A percentile compares a stretch with the other conserved stretches of the same genome.
Evolutionary conservation across 176 grass and related monocot genomes (phyloP).

Genomic region (Miscanthus lutarioriparius): DNA sequence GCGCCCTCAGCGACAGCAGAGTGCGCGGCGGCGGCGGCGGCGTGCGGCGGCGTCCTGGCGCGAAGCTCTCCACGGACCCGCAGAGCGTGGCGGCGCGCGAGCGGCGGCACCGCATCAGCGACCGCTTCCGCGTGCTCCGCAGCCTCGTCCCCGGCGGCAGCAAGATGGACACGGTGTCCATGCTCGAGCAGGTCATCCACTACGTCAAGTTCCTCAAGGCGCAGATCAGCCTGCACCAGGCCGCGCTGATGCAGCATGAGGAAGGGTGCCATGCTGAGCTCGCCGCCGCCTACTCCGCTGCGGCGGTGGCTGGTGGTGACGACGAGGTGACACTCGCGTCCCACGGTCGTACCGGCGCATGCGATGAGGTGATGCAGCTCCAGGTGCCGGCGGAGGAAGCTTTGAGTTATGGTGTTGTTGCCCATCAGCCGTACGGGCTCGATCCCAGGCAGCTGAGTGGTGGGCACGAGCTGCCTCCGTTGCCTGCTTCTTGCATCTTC

Average conservation of each 20-base stretch:
- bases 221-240: constrained; percentile 82
- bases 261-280: constrained; percentile 39
- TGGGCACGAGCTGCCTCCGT: constrained; percentile 53
- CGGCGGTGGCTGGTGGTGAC: background rate
- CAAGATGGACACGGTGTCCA: constrained; percentile 98
- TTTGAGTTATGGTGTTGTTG: background rate
- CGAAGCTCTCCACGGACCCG: constrained; percentile 86
- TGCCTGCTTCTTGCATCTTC: constrained; percentile 44
- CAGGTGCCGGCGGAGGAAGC: constrained; percentile 5
- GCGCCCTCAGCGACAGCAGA: constrained; percentile 35
- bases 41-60: constrained; percentile 48
- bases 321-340: background rate
- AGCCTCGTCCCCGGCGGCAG: constrained; percentile 87
- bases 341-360: background rate
- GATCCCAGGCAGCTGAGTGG: constrained; percentile 29
- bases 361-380: constrained; percentile 21
- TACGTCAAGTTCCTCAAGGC: constrained; percentile 97
- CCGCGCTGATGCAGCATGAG: constrained; percentile 54
- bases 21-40: constrained; percentile 46
- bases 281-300: background rate
- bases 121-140: constrained; percentile 84
- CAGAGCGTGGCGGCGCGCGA: constrained; percentile 93
- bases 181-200: constrained; percentile 97
- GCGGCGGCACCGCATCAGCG: constrained; percentile 87
- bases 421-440: constrained; percentile 28